Evolutionary conservation across 345 rosid genomes (phyloP), one percentile per base, ranked within the genome.

Genomic region (Aegle marmelos): DNA sequence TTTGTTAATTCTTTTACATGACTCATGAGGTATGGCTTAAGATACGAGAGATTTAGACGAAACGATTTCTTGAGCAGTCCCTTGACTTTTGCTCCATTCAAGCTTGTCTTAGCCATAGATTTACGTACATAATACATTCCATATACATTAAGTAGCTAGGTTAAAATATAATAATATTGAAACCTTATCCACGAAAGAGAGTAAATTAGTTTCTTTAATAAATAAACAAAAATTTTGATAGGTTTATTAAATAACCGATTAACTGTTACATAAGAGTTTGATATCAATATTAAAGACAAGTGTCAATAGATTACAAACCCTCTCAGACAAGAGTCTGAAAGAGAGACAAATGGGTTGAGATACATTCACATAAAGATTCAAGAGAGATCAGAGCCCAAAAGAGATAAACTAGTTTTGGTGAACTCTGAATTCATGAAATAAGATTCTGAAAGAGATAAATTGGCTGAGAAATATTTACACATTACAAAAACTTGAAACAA

Each of bases 1-100:
- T 67, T 68, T 66, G 48, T 50, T 39, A 62, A n/a, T 65, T 73
- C 73, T n/a, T 33, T 54, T 45, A n/a, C 41, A 72, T 25, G 58
- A 64, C 78, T 66, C 68, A n/a, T 11, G 74, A 66, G 83, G 82
- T 67, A 85, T 83, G 90, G 88, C 27, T 48, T 60, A 28, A 64
- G 80, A 61, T 41, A 24, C 36, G 41, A 81, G 84, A 85, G 81
- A 76, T 48, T 81, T 65, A 81, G 81, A 88, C 86, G 85, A 78
- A 84, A 84, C n/a, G 59, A 81, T 76, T 82, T 82, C 85, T 78
- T 50, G 10, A 53, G 73, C 62, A 36, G 60, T 56, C 70, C 34
- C 80, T 37, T 77, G 77, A 74, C 77, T 79, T 81, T 79, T 70
- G 70, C 74, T 82, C 78, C 73, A 53, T 61, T 39, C 73, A 50